These are phyloP conservation scores for Eucalyptus marginata DNA, from an alignment of 345 rosid genomes.

Conservation along the genomic window DNA sequence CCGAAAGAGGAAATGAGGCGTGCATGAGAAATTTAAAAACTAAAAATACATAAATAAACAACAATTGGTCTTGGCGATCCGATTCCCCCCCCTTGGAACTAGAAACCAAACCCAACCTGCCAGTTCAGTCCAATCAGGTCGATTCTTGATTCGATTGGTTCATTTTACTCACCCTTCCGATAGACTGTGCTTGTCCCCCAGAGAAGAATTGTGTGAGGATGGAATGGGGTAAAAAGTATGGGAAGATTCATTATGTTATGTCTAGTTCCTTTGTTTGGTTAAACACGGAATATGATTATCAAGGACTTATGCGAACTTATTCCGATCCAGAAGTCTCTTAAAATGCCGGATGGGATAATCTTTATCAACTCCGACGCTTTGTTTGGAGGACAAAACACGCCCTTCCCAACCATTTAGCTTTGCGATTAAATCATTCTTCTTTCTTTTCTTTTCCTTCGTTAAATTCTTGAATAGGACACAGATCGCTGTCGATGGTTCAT, in stretches of 20 bases:
- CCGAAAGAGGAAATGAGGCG: no score
- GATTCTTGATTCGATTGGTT: no score
- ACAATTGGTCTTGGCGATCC: no score
- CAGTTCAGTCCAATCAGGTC: fast-evolving
- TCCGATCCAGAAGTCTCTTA: background rate
- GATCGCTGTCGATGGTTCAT: background rate
- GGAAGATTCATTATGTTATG: background rate
- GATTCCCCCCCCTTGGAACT: no score
- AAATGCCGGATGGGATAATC: background rate
- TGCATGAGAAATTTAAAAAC: no score
- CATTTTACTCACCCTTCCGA: no score
- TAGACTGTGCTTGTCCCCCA: fast-evolving
- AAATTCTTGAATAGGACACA: background rate
- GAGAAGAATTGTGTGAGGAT: background rate
- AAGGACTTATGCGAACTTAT: background rate
- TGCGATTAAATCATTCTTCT: background rate
- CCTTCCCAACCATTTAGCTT: background rate
- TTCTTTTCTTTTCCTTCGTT: background rate
- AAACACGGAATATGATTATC: background rate
- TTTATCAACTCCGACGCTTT: background rate
- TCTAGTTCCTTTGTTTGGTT: background rate
- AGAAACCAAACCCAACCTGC: fast-evolving
- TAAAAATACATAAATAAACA: no score
- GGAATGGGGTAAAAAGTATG: background rate
- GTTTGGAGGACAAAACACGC: background rate